Evolutionary conservation across 2,329 filamentous ascomycete species (phyloP), one percentile per base, ranked within the genome.

Genomic region (Intubia oerlemansii): DNA sequence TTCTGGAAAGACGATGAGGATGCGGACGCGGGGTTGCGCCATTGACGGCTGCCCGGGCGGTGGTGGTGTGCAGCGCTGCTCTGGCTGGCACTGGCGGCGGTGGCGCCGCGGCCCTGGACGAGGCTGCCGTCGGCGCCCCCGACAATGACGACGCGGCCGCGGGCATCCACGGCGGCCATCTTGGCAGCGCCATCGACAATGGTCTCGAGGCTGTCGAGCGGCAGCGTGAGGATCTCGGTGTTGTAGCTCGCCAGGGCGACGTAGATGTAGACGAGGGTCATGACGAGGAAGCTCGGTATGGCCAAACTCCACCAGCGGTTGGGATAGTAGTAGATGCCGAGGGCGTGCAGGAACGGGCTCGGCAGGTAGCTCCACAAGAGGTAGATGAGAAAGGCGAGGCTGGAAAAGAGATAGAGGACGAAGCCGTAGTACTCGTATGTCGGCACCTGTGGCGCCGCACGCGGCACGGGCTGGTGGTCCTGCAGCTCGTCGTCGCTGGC

Each of bases 381-480:
- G 47, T 68, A 76, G 44, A 66, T 60, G 45, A 76, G 57, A 47
- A 95, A 95, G 2, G 70, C 70, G 29, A 88, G 58, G 14, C 74
- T 80, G 36, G 76, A 84, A 45, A 85, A 80, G 22, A 98, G 64
- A 54, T 98, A 95, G 28, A 98, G 66, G 30, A 91, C 85, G 53
- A 98, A 98, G 47, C 88, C 88, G 49, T 95, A 95, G 65, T 95
- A 98, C 48, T 98, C 88, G 55, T 98, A 95, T 0, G 88, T 98
- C n/a, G 88, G 88, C 3, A 98, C 84, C 46, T 88, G 82, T 2
- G 88, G 88, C 30, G 75, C 75, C 2, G 82, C 84, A 32, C 81
- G 75, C 5, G 84, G 80, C 12, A 92, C 68, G 2, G 65, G 73
- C 41, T 71, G 61, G 21, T 76, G 65, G 41, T 93, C 85, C 41